Base-by-base conservation (phyloP, 2,329 filamentous ascomycete species). In the Ophiobolus disseminans region DNA sequence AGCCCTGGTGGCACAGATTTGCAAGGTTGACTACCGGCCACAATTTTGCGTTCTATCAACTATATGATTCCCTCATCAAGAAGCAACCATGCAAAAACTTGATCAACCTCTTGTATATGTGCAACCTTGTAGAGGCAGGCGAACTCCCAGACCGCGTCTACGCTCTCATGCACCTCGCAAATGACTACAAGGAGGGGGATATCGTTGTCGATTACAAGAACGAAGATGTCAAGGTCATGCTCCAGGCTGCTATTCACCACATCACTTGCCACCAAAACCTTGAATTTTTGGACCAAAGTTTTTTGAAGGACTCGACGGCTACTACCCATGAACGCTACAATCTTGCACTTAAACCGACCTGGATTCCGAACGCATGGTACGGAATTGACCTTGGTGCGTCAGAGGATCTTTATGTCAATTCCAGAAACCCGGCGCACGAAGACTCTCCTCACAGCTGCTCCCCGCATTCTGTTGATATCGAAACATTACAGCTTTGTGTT, bases 161-260 rank as follows among this genome's bases (percentile, higher is more conserved):
- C 14, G 40, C 40, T 5, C n/a, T 36, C n/a, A 44, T 44, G 40
- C 40, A 44, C 11, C 40, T 44, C 8, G 40, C 40, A 3, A n/a
- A 3, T 5, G 40, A 44, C 32, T 44, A 44, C n/a, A 16, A 44
- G 14, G 31, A 44, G 17, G 40, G 16, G 13, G 21, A 21, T 6
- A 44, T 44, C 7, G 21, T 25, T 26, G 40, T 44, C 8, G 40
- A 44, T n/a, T 44, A 44, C 6, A 14, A 6, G 10, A 44, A 44
- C 10, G 3, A 20, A 11, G 30, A 19, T 16, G 22, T 36, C 2
- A 21, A 37, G 13, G 21, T 44, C 5, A 20, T 44, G 21, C 17
- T 36, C 20, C 21, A 21, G 13, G 40, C 32, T 10, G n/a, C 19
- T 13, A 4, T 17, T 9, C 37, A 36, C 37, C 30, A 32, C n/a